Conservation (phyloP, 495 filamentous ascomycete genomes). For the Paragyromitra xinjiangensis region DNA sequence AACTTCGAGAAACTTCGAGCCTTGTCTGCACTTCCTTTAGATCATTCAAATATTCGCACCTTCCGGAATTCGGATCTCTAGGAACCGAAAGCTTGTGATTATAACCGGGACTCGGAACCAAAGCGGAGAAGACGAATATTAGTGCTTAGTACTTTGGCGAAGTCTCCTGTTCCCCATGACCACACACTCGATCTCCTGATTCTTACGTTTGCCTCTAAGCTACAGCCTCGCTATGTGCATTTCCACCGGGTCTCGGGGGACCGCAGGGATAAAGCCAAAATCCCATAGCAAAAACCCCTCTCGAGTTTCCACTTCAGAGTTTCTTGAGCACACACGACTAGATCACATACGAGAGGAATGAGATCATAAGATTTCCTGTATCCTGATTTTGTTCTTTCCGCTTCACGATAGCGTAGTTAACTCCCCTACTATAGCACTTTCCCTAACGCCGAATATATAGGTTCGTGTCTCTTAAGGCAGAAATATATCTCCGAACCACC, state of each 20-base stretch:
- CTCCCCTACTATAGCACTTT: neutral
- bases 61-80: neutral
- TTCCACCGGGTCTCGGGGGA: neutral
- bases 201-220: too few relatives aligned
- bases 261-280: neutral
- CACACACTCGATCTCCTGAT: neutral
- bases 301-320: neutral
- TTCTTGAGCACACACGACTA: neutral
- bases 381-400: neutral
- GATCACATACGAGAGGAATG: neutral
- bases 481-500: neutral
- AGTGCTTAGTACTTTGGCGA: neutral
- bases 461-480: neutral
- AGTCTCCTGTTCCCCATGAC: neutral
- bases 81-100: neutral
- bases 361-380: neutral
- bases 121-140: neutral
- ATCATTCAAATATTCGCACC: neutral
- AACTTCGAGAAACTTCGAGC: neutral
- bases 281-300: neutral
- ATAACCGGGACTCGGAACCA: neutral
- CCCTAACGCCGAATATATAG: neutral
- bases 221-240: neutral
- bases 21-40: neutral
- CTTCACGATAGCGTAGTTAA: neutral